A percentile compares a stretch with the other conserved stretches of the same genome.
Conservation (phyloP, 2,329 filamentous ascomycete genomes). For the Colletotrichum sp. region DNA sequence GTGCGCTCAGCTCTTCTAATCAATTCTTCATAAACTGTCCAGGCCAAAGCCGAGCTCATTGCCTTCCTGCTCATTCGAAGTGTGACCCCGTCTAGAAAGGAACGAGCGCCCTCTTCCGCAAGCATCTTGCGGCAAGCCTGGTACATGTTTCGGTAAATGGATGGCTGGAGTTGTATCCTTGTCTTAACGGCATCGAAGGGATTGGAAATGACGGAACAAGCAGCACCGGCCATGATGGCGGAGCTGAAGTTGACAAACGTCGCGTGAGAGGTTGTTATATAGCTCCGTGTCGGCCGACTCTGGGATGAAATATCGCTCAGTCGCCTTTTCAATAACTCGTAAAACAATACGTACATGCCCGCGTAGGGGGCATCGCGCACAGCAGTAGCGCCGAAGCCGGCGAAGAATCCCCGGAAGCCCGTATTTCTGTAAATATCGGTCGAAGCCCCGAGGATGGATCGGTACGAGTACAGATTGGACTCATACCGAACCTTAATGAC, state of each 20-base stretch:
- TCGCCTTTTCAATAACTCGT: slow-evolving; percentile 79
- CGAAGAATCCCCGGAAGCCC: slow-evolving; percentile 85
- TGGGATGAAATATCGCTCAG: slow-evolving; percentile 42
- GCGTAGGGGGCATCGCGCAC: slow-evolving; percentile 96
- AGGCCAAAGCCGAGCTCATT: slow-evolving; percentile 90
- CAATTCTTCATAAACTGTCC: slow-evolving; percentile 96
- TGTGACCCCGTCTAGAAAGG: slow-evolving; percentile 84
- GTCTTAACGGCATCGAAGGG: slow-evolving; percentile 98
- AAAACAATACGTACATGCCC: slow-evolving; percentile 91
- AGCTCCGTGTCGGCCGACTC: background rate
- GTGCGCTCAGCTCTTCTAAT: slow-evolving; percentile 68
- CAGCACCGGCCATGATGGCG: slow-evolving; percentile 78
- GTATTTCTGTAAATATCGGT: slow-evolving; percentile 75
- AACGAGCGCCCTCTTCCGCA: slow-evolving; percentile 77
- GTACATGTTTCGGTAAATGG: slow-evolving; percentile 81
- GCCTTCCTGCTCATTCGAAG: slow-evolving; percentile 91
- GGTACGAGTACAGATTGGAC: slow-evolving; percentile 83
- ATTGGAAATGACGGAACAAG: slow-evolving; percentile 90
- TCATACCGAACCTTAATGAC: slow-evolving; percentile 98
- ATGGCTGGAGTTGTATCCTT: slow-evolving; percentile 86
- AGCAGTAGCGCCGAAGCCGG: slow-evolving; percentile 92
- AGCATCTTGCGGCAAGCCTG: slow-evolving; percentile 81
- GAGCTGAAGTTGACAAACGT: slow-evolving; percentile 74
- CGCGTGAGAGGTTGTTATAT: slow-evolving; percentile 15
- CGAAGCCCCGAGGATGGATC: slow-evolving; percentile 74